Evolutionary conservation across 106 monocot species (phyloP).

Genomic region (Dendrobium officinale): DNA sequence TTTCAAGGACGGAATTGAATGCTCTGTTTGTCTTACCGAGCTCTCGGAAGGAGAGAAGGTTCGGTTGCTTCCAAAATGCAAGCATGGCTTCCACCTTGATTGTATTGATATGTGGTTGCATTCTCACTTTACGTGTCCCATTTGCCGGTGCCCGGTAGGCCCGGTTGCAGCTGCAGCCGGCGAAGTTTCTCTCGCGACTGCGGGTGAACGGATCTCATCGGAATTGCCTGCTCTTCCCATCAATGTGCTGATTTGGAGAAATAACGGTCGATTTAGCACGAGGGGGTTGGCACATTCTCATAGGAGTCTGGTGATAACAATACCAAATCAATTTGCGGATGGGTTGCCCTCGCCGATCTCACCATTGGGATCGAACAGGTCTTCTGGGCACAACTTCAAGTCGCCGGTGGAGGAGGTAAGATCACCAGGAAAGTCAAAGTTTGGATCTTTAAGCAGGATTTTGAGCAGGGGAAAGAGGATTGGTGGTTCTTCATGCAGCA

Average conservation of each 20-base stretch:
- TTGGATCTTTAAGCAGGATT: constrained; percentile 21
- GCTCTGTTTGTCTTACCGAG: constrained; percentile 23
- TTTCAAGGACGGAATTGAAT: constrained; percentile 2
- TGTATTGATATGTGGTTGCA: constrained; percentile 50
- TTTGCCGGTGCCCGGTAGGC: constrained; percentile 29
- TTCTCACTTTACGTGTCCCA: constrained; percentile 38
- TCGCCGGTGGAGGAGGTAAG: constrained; percentile 2
- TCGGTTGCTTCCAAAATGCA: constrained; percentile 41
- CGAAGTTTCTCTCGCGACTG: neutral
- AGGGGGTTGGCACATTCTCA: neutral
- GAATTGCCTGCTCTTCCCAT: constrained; percentile 21
- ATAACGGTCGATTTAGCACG: neutral
- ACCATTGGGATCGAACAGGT: constrained; percentile 3
- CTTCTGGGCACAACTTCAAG: neutral
- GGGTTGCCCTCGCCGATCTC: neutral
- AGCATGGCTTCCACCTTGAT: constrained; percentile 41
- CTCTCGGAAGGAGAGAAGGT: constrained; percentile 14
- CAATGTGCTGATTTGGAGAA: constrained; percentile 14
- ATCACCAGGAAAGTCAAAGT: neutral
- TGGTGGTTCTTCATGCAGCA: constrained; percentile 6
- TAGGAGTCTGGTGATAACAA: neutral
- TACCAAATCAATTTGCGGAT: neutral
- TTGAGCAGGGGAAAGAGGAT: constrained; percentile 18
- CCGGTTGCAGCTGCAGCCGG: neutral
- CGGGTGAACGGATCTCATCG: no score